Evolutionary conservation across 805 yeast genomes (phyloP), one percentile per base, ranked within the genome.

Genomic region (Lachancea waltii): DNA sequence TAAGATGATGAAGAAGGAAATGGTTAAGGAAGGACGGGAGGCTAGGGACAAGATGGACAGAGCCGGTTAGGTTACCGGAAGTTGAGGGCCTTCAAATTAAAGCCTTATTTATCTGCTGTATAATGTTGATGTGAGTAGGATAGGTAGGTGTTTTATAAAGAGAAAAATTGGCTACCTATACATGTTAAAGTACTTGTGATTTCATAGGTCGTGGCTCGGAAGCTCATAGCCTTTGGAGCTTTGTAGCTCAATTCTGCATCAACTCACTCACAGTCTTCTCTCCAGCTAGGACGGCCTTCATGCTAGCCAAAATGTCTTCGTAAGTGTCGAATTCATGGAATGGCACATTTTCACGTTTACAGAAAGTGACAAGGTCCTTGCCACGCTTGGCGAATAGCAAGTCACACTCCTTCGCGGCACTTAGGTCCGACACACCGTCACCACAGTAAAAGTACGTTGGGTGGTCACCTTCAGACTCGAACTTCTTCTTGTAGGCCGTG

Each of bases 361-460:
- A 92, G 66, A 78, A 90, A 27, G 79, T 80, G 49, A 90, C 81
- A 50, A 92, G 72, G 58, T 92, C 97, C 53, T 82, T 78, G 35
- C 97, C 98, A 47, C 77, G 77, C 66, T 87, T 90, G 32, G 98
- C 98, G 63, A 90, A 92, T 48, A 92, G 67, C 49, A 90, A 69
- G 61, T 92, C 90, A 28, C 98, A 87, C 62, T 92, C 96, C 56
- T 83, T 81, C 17, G 97, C 97, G 17, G 98, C 98, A 41, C 86
- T 77, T 50, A 92, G 69, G 62, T 92, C 99, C 32, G 94, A 81
- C 22, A 92, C 96, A 47, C 99, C 99, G 60, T 92, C 99, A 42
- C 99, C 99, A 55, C 95, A 85, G 68, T 92, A 92, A 60, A 90
- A 85, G 50, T 86, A 71, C 27, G 69, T 67, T 11, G 95, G 95